Base-by-base conservation (phyloP, 257 asterid genomes). In the Penstemon barbatus region DNA sequence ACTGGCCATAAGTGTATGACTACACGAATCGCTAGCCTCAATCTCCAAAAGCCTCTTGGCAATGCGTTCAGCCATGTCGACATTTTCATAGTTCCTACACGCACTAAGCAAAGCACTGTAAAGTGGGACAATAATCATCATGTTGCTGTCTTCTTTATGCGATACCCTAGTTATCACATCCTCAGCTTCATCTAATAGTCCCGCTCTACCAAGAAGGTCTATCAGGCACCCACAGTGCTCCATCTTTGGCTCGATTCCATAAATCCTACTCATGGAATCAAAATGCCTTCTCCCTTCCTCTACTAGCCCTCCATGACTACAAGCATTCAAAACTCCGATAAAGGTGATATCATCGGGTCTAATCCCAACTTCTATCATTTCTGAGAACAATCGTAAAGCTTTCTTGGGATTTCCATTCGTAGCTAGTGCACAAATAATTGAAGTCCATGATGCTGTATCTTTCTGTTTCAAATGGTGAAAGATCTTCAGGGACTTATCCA, bases 151-250 rank as follows among this genome's bases (percentile, higher is more conserved):
- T 25, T 87, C 81, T 58, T 71, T 69, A 62, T 75, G 60, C 18
- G 85, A 79, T 18, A 89, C 63, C 42, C 71, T 63, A 40, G 57
- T 54, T 71, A 92, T 80, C 75, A 81, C 65, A 33, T 72, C 78
- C 78, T 84, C 89, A 50, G 98, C 97, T 80, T 91, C 96, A 37
- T 83, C 71, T 64, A 91, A 66, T 36, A 84, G 85, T 68, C 98
- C 98, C 18, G 96, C 94, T 5, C 97, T 95, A 52, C 88, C 94
- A 63, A 87, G 84, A 57, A 89, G 83, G 82, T 92, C 98, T 54
- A 92, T 83, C 63, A 92, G 42, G 75, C 98, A 92, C 5, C 97
- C 87, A 49, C 84, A 92, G 72, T 89, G 98, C 63, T 89, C 92
- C 76, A 86, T 56, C 74, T 86, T 89, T 12, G 97, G 96, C 74